Conservation (phyloP, 23 red algal genomes). For the Gracilaria caudata region DNA sequence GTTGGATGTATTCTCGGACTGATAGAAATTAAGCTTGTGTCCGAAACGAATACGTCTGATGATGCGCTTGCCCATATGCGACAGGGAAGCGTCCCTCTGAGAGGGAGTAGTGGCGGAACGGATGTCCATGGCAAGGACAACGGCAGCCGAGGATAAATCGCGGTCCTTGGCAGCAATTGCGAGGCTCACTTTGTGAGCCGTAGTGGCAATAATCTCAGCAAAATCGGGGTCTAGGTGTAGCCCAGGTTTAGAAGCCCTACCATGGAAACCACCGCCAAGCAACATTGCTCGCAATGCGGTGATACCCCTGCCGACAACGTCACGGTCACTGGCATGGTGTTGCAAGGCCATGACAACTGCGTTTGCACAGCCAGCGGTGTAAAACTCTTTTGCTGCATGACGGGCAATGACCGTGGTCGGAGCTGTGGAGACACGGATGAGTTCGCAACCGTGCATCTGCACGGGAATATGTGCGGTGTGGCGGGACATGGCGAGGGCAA, state of each 20-base stretch:
- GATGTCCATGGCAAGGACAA: slow-evolving; percentile 55
- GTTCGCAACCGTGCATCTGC: slow-evolving; percentile 59
- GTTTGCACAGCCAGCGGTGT: slow-evolving; percentile 47
- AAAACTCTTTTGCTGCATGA: slow-evolving; percentile 50
- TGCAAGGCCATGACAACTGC: slow-evolving; percentile 52
- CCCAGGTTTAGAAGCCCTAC: slow-evolving; percentile 34
- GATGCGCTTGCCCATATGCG: slow-evolving; percentile 35
- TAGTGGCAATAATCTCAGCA: slow-evolving; percentile 27
- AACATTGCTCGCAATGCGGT: slow-evolving; percentile 35
- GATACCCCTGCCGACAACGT: slow-evolving; percentile 43
- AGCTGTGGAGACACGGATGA: slow-evolving; percentile 53
- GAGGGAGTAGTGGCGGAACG: slow-evolving; percentile 12
- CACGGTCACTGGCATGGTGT: slow-evolving; percentile 14
- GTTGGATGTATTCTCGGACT: slow-evolving; percentile 23
- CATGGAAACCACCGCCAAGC: slow-evolving; percentile 50
- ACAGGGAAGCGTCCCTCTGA: slow-evolving; percentile 1
- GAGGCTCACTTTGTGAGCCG: slow-evolving; percentile 26
- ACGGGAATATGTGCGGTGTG: slow-evolving; percentile 30
- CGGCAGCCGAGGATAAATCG: slow-evolving; percentile 42
- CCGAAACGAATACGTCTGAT: slow-evolving; percentile 45
- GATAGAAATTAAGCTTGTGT: slow-evolving; percentile 32
- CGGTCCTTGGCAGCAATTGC: slow-evolving; percentile 35
- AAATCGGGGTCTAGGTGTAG: slow-evolving; percentile 56
- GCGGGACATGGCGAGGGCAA: slow-evolving; percentile 47
- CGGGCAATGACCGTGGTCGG: slow-evolving; percentile 38